Conservation (phyloP, 345 rosid genomes). For the Boechera retrofracta region DNA sequence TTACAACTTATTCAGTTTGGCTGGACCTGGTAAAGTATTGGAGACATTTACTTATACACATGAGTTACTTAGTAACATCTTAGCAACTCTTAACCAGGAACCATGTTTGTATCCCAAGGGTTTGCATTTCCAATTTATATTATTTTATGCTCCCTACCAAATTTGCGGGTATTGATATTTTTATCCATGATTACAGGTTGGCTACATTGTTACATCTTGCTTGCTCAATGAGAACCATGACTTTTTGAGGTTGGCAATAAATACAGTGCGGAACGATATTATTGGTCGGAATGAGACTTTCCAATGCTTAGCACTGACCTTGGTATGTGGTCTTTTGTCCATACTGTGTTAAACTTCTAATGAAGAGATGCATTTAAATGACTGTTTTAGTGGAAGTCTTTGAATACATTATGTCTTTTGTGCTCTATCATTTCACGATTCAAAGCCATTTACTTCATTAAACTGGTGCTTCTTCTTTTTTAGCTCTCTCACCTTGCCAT, state of each 20-base stretch:
- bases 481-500: constrained; percentile 68
- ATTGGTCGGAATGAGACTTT: constrained; percentile 99
- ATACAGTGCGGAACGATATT: constrained; percentile 92
- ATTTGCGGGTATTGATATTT: constrained; percentile 8
- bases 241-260: constrained; percentile 93
- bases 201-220: constrained; percentile 89
- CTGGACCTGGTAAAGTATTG: constrained; percentile 14
- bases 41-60: background rate
- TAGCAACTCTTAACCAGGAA: constrained; percentile 21
- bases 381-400: constrained; percentile 11
- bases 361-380: constrained; percentile 15
- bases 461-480: background rate
- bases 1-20: constrained; percentile 22
- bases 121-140: background rate
- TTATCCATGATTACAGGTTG: constrained; percentile 70
- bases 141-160: background rate
- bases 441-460: constrained; percentile 14
- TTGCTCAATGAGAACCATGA: constrained; percentile 98
- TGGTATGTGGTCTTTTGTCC: constrained; percentile 62
- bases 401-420: constrained; percentile 3
- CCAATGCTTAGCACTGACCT: constrained; percentile 97
- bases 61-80: constrained; percentile 8
- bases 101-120: background rate
- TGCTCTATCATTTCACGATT: constrained; percentile 19
- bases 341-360: constrained; percentile 11